These are phyloP conservation scores for Plasmodium reichenowi DNA, from an alignment of 169 alveolate genomes.

Conservation along the genomic window DNA sequence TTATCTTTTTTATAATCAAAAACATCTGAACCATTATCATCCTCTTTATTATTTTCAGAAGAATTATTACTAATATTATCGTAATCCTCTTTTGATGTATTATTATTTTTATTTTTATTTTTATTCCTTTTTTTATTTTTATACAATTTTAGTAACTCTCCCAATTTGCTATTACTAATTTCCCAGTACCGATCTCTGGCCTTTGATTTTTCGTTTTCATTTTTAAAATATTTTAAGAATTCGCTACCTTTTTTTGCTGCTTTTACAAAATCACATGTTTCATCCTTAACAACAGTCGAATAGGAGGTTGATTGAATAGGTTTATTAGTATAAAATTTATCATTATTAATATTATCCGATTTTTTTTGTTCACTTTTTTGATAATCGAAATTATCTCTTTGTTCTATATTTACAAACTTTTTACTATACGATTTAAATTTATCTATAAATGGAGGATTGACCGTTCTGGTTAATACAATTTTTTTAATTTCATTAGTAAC, in stretches of 20 bases:
- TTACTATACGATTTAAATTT: conserved; percentile 79
- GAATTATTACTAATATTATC: conserved; percentile 56
- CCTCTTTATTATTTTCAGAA: conserved; percentile 50
- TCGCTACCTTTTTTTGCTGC: conserved; percentile 97
- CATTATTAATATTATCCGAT: conserved; percentile 87
- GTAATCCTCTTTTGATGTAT: conserved; percentile 34
- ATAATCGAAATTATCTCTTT: not conserved
- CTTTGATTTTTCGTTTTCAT: conserved; percentile 91
- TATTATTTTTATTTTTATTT: not conserved
- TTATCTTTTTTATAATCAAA: conserved; percentile 75
- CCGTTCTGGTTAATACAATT: conserved; percentile 92
- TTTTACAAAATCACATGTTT: conserved; percentile 97
- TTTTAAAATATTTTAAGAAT: conserved; percentile 92
- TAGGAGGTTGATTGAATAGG: conserved; percentile 82
- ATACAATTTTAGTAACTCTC: conserved; percentile 85
- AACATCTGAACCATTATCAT: conserved; percentile 74
- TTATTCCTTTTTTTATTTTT: conserved; percentile 15
- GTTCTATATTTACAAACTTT: conserved; percentile 19
- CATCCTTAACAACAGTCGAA: conserved; percentile 94
- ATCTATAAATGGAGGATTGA: conserved; percentile 96
- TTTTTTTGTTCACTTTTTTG: conserved; percentile 74
- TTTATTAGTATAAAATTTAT: conserved; percentile 65
- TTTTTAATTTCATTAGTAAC: conserved; percentile 92
- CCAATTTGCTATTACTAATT: conserved; percentile 93
- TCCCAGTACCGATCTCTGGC: conserved; percentile 96